Evolutionary conservation across 1,139 yeast genomes (phyloP), one percentile per base, ranked within the genome.

Genomic region (Entelexis sorbosivorans): DNA sequence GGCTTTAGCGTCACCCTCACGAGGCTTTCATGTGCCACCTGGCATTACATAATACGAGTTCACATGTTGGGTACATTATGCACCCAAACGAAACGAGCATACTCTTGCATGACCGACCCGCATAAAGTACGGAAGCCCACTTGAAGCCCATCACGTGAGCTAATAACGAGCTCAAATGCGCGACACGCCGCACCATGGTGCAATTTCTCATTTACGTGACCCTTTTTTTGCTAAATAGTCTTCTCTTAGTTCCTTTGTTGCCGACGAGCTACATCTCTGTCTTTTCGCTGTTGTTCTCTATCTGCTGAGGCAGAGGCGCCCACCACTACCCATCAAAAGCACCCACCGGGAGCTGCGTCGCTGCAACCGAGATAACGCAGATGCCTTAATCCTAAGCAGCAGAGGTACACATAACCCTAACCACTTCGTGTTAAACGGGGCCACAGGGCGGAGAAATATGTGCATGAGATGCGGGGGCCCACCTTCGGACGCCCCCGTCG

Each of bases 401-500:
- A 8, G 5, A 11, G 19, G 24, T 9, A 4, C 17, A 28, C 31
- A 40, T 9, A 28, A 40, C 44, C 44, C 44, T 13, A 17, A 26
- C 34, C 44, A 35, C 9, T 19, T 40, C 44, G 44, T 40, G 44
- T 40, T 40, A 28, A 40, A 40, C 44, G 44, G 34, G 24, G 24
- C 16, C 32, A 2, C n/a, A 10, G 32, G 42, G 42, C 44, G 44
- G 34, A 40, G 24, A 29, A 29, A 40, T 28, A 13, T n/a, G 44
- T 40, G 44, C 44, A 40, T 24, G 11, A 5, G 34, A 29, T 14
- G 24, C 26, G 24, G 44, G 33, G 44, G 26, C 34, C 8, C 34
- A n/a, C 40, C 24, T 20, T n/a, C 16, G 9, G 6, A 14, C 40
- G 40, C 28, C 40, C 22, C 28, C 16, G 38, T 11, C 28, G 40